Evolutionary conservation across 2,329 filamentous ascomycete genomes (phyloP), one percentile per base, ranked within the genome.

Genomic region (Diplodia scrobiculata): DNA sequence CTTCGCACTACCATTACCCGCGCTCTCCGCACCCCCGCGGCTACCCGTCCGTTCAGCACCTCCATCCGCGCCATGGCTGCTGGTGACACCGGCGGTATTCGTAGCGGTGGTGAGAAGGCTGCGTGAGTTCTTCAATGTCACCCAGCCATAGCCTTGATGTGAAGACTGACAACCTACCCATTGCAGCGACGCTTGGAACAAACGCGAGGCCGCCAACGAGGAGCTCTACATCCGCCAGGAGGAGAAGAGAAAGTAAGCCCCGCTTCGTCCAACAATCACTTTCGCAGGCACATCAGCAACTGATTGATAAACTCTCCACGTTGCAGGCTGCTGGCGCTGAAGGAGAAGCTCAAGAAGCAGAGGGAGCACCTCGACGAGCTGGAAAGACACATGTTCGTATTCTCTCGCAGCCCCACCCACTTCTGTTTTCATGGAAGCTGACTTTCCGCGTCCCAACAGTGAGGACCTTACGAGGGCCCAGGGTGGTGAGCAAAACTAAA

Each of bases 161-260:
- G 10, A 36, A 32, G 25, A 27, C 45, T 62, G 58, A 62, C 25
- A 29, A 6, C 21, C 58, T 48, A 4, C 11, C 14, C 38, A 7
- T 38, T 27, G 19, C 71, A 96, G 94, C 73, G 94, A 99, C 77
- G 87, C 91, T 66, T 99, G 97, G 86, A 91, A 89, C 82, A 90
- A 89, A 82, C 92, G 95, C 73, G 95, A 99, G 82, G 86, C 89
- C 77, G 94, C 94, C 71, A 85, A 83, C 77, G 95, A 98, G 83
- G 89, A 92, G 78, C 86, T 87, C 72, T 91, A 90, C 81, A 92
- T 99, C 81, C 87, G 87, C 74, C 83, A 90, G 82, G 91, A 92
- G 77, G 95, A 98, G 86, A 87, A 88, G 82, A 88, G 93, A 83
- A 97, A 97, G 91, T 79, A 73, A 70, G 76, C 72, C 21, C 29